These are phyloP conservation scores for Oxyria digyna DNA, from an alignment of 148 eudicot genomes.

Conservation along the genomic window DNA sequence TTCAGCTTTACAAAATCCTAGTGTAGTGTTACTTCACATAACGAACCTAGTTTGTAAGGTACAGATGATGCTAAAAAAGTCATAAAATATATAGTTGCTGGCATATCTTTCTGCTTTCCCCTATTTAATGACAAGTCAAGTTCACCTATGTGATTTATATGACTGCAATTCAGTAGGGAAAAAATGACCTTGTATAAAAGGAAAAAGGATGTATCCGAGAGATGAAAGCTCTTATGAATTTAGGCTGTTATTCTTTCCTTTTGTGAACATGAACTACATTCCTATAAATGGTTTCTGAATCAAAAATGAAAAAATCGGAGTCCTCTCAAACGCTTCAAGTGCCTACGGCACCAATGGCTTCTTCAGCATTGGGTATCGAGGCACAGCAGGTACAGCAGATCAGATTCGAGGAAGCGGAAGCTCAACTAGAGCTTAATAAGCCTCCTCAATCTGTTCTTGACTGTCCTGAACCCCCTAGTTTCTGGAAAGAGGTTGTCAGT, in stretches of 20 bases:
- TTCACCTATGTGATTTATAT: neutral
- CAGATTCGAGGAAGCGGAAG: neutral
- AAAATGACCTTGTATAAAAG: neutral
- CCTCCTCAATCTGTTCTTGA: conserved; percentile 14
- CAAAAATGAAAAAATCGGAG: neutral
- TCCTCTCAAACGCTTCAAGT: conserved; percentile 8
- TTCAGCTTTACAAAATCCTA: neutral
- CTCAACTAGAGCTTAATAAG: neutral
- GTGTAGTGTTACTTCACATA: neutral
- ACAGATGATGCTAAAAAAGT: neutral
- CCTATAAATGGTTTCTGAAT: neutral
- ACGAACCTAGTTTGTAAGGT: neutral
- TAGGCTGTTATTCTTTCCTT: neutral
- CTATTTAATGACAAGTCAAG: neutral
- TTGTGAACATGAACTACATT: neutral
- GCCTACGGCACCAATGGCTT: conserved; percentile 2
- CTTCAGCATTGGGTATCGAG: neutral
- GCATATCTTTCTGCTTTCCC: neutral
- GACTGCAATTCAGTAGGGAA: neutral
- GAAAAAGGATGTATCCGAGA: neutral
- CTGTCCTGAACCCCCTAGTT: conserved; percentile 32
- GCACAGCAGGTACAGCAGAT: neutral
- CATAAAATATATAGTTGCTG: neutral
- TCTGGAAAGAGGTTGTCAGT: conserved; percentile 17
- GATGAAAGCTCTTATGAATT: neutral